Evolutionary conservation across 2,329 filamentous ascomycete genomes (phyloP).

Genomic region (Gremmenia infestans): DNA sequence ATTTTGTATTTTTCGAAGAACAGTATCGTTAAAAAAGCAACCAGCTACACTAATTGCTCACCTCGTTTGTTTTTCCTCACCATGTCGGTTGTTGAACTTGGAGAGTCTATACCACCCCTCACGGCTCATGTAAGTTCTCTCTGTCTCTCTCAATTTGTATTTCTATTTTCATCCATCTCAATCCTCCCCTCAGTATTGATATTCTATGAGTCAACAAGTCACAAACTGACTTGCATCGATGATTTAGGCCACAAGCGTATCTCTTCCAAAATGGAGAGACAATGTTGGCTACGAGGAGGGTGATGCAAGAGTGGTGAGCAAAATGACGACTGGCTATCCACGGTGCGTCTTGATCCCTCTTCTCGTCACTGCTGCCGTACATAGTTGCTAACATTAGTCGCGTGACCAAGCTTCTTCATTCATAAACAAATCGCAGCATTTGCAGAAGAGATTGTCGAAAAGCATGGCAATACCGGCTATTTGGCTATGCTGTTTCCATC

Average conservation of each 20-base stretch:
- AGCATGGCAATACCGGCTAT: conserved; percentile 56
- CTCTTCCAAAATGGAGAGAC: conserved; percentile 84
- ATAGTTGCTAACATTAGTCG: conserved; percentile 18
- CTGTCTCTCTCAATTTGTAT: background rate
- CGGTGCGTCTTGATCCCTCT: conserved; percentile 45
- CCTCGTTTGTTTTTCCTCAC: background rate
- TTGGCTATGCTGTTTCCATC: conserved; percentile 83
- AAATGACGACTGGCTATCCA: conserved; percentile 88
- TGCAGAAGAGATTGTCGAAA: conserved; percentile 59
- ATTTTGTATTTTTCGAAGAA: background rate
- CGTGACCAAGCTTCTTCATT: conserved; percentile 71
- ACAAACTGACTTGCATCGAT: conserved; percentile 1
- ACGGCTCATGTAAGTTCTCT: conserved; percentile 32
- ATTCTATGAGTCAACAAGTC: conserved; percentile 1
- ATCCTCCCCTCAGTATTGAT: background rate
- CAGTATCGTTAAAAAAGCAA: background rate
- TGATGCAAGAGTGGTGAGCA: conserved; percentile 75
- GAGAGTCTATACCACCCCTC: conserved; percentile 32
- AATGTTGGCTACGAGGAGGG: conserved; percentile 95
- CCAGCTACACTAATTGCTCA: background rate
- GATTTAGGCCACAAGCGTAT: conserved; percentile 90
- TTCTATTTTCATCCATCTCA: background rate
- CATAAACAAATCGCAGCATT: conserved; percentile 77
- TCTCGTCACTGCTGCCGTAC: background rate
- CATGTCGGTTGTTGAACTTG: conserved; percentile 32